Evolutionary conservation across 2,329 filamentous ascomycete genomes (phyloP), one percentile per base, ranked within the genome.

Genomic region (Pyrenophora teres): DNA sequence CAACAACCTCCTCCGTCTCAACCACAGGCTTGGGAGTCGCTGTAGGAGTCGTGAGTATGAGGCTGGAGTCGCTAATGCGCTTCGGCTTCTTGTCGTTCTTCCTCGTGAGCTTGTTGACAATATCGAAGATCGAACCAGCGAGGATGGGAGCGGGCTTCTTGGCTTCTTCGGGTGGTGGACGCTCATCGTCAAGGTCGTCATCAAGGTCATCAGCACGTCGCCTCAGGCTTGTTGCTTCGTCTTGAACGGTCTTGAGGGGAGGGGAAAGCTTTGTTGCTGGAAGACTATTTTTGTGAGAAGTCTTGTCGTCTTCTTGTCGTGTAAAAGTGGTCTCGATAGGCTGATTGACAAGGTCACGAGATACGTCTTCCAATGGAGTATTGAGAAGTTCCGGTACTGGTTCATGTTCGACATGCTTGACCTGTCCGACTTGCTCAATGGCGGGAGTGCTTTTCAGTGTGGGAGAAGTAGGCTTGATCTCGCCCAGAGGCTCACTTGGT

Each of bases 151-250:
- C 37, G n/a, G 54, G 40, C 33, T 60, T 43, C 8, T 62, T 53
- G 36, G 40, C 35, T 4, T 51, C 30, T 10, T 63, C 55, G 4
- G 42, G 16, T 8, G 49, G 27, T 40, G 54, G 54, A 6, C 68
- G 27, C 18, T 59, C 52, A 40, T 50, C 23, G 39, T 53, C 56
- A 6, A 69, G 27, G 16, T 59, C 52, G 37, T 50, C 23, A 15
- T 69, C 63, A 9, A 71, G 64, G 16, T 59, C 54, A 51, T 72
- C 62, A 10, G 65, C 58, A 21, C 64, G 69, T 23, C 66, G 48
- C 42, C 46, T 67, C 39, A 72, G 48, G n/a, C 65, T 57, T 32
- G 60, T 47, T 18, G 57, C 54, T 44, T 70, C 70, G 36, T 70
- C 64, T 35, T 56, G 65, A 2, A 68, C 13, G 6, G 60, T 58